Percentiles rank a stretch among this genome's conserved stretches.
phyloP scores from a whole-genome alignment of 352 stramenopile species.

The Thalassiosira livingstoniorum region DNA sequence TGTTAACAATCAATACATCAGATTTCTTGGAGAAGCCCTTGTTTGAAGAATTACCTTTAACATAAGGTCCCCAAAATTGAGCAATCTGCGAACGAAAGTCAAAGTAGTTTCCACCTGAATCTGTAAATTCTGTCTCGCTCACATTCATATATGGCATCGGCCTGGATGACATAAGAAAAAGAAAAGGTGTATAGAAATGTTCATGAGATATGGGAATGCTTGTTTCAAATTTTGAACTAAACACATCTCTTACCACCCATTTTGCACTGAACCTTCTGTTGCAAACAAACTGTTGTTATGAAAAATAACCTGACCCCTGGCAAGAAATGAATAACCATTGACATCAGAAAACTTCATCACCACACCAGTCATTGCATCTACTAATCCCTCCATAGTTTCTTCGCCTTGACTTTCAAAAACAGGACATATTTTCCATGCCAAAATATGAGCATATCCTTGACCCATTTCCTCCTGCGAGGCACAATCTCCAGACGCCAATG shows the following conservation, averaged over 20 bases:
- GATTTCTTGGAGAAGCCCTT: too few relatives aligned
- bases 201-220: too few relatives aligned
- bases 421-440: constrained; percentile 12
- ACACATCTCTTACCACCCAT: too few relatives aligned
- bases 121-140: neutral
- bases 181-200: too few relatives aligned
- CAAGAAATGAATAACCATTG: too few relatives aligned
- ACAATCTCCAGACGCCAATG: too few relatives aligned
- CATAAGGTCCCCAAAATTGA: neutral
- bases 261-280: constrained; percentile 5
- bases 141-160: constrained; percentile 23
- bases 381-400: constrained; percentile 24
- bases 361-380: constrained; percentile 5
- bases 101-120: constrained; percentile 15
- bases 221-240: too few relatives aligned
- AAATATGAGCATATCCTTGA: neutral
- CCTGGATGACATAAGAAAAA: too few relatives aligned
- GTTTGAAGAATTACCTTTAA: too few relatives aligned
- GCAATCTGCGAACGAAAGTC: neutral
- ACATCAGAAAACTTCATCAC: constrained; percentile 12
- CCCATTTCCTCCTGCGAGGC: too few relatives aligned
- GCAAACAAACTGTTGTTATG: constrained; percentile 9
- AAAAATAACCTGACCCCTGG: neutral
- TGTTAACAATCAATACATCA: too few relatives aligned
- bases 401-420: constrained; percentile 14